A percentile compares a stretch with the other conserved stretches of the same genome.
These are phyloP conservation scores for Saccharomycopsis hybrid DNA, from an alignment of 1,139 yeast genomes.

Conservation along the genomic window DNA sequence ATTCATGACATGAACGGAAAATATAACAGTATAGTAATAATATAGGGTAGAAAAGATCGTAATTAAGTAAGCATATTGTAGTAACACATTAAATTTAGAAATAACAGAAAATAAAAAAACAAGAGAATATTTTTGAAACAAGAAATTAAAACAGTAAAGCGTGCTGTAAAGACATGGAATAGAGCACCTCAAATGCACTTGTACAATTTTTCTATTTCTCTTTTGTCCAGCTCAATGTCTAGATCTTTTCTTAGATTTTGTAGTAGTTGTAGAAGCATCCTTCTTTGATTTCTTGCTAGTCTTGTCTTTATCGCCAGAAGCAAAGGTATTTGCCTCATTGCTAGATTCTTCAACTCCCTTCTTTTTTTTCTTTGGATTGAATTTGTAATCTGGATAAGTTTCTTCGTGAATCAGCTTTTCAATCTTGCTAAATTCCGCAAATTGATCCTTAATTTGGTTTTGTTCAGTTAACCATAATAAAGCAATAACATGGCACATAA, in stretches of 20 bases:
- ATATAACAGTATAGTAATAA: too few species aligned
- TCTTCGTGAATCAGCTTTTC: conserved; percentile 17
- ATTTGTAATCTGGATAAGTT: conserved; percentile 18
- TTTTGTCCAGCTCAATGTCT: not conserved
- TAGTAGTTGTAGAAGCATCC: not conserved
- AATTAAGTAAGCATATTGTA: too few species aligned
- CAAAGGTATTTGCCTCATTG: not conserved
- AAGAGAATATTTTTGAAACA: too few species aligned
- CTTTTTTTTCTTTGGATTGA: conserved; percentile 12
- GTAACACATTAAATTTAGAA: too few species aligned
- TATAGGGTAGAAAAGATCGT: too few species aligned
- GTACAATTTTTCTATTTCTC: too few species aligned
- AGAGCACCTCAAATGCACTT: too few species aligned
- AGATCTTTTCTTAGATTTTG: not conserved
- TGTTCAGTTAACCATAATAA: conserved; percentile 18
- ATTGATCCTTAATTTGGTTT: conserved; percentile 4
- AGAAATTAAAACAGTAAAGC: too few species aligned
- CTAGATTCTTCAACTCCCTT: not conserved
- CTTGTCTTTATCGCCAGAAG: not conserved
- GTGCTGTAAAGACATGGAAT: too few species aligned
- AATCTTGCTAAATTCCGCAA: conserved; percentile 14
- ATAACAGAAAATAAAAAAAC: too few species aligned
- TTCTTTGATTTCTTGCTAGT: not conserved
- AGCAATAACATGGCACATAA: conserved; percentile 17
- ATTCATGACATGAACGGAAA: too few species aligned